These are phyloP conservation scores for Pleurotus citrinopileatus DNA, from an alignment of 768 basidiomycete species.

Conservation along the genomic window DNA sequence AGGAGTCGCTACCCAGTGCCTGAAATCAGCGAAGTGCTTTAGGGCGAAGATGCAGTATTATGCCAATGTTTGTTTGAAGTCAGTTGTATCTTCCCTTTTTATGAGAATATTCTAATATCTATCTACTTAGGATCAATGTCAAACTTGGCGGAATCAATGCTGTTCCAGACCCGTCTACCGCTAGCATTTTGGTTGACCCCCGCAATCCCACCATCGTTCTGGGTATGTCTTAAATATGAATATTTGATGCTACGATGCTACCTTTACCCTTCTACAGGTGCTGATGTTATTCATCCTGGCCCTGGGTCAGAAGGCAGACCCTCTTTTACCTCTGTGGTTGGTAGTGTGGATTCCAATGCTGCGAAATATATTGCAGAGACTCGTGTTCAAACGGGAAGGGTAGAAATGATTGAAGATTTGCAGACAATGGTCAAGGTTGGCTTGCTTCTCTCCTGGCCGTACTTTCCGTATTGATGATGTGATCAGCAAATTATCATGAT, in stretches of 20 bases:
- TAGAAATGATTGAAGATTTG: slow-evolving; percentile 76
- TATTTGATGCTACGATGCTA: neutral
- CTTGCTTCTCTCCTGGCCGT: neutral
- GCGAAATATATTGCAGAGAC: slow-evolving; percentile 70
- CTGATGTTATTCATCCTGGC: slow-evolving; percentile 82
- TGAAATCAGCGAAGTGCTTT: slow-evolving; percentile 64
- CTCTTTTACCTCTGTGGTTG: slow-evolving; percentile 79
- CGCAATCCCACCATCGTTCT: slow-evolving; percentile 76
- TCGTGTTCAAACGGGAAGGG: slow-evolving; percentile 62
- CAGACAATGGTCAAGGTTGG: slow-evolving; percentile 59
- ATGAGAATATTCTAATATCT: neutral
- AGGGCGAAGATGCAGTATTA: slow-evolving; percentile 74
- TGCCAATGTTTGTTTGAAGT: slow-evolving; percentile 82
- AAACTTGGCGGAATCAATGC: slow-evolving; percentile 84
- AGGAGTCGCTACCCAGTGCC: slow-evolving; percentile 78
- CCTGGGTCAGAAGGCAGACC: slow-evolving; percentile 81
- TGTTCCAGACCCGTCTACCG: slow-evolving; percentile 67
- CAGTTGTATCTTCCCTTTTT: slow-evolving; percentile 19
- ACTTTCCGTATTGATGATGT: neutral
- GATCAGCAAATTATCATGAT: slow-evolving; percentile 52
- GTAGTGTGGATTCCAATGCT: slow-evolving; percentile 71
- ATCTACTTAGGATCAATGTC: slow-evolving; percentile 64
- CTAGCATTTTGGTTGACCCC: slow-evolving; percentile 63
- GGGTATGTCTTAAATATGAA: slow-evolving; percentile 44
- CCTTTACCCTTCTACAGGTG: slow-evolving; percentile 39